Evolutionary conservation across 805 yeast genomes (phyloP), one percentile per base, ranked within the genome.

Genomic region (Candida boidinii): DNA sequence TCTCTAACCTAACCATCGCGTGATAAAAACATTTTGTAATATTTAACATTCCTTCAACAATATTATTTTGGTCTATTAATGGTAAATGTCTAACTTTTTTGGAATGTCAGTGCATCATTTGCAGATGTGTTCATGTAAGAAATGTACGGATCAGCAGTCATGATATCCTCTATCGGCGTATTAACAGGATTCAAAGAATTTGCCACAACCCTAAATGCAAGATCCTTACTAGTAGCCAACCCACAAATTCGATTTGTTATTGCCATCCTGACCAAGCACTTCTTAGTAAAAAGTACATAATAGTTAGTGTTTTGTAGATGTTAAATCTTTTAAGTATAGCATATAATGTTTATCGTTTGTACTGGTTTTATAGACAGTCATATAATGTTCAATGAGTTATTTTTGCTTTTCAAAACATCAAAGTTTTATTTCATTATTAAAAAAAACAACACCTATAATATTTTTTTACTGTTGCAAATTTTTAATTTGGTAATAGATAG

Each of bases 21-120:
- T 66, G 68, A 34, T 65, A 62, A 42, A 65, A 66, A 30, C 72
- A 66, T 31, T 64, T 55, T 4, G 70, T 66, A 22, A 66, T 65
- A 43, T 66, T 68, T 18, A 66, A 44, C 10, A 66, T 57, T 2
- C 70, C 70, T n/a, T 55, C 58, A 21, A 65, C 66, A 7, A 41
- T 27, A 3, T 28, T 30, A 15, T 5, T 10, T n/a, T 51, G 54
- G 37, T 64, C 64, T 4, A 57, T 34, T 4, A 66, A 47, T 1
- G 72, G 71, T 32, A 66, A 46, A 41, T 66, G 71, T 36, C 71
- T 54, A 18, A 66, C 61, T 23, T 56, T 58, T 29, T 50, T 54
- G 10, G 8, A 55, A 45, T 26, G 56, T 49, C 20, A 66, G 45
- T 1, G 72, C 70, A 21, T 57, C 62, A 21, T 65, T 58, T 7